Evolutionary conservation across 305 asterid species (phyloP).

Genomic region (Rubia tinctorum): DNA sequence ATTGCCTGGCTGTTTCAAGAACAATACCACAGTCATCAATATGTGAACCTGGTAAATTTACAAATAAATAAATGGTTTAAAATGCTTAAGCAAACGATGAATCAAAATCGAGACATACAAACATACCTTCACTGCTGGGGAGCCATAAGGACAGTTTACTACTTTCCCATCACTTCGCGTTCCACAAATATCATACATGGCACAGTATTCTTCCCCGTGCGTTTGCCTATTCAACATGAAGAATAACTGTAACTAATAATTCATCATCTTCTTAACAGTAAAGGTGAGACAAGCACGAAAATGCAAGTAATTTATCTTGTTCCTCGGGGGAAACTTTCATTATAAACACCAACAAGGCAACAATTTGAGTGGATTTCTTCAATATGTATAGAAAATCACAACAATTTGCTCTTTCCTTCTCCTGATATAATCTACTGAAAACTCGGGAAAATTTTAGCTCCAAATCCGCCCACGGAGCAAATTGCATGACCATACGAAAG

Average conservation of each 20-base stretch:
- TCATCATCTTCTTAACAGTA: background rate
- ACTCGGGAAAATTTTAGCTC: background rate
- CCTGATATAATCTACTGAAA: background rate
- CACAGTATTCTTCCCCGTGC: slow-evolving; percentile 76
- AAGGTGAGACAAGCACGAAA: background rate
- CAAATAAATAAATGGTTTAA: background rate
- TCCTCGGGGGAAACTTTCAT: background rate
- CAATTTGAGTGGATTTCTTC: too few relatives aligned
- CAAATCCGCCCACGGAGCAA: background rate
- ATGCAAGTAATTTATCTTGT: background rate
- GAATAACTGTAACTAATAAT: background rate
- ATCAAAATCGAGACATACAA: background rate
- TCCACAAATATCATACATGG: slow-evolving; percentile 96
- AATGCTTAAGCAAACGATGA: background rate
- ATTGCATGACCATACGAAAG: background rate
- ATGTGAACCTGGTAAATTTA: background rate
- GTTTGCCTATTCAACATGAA: slow-evolving; percentile 33
- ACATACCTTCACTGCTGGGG: slow-evolving; percentile 73
- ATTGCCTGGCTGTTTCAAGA: slow-evolving; percentile 62
- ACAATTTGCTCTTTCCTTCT: background rate
- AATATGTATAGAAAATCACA: background rate
- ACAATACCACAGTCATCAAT: slow-evolving; percentile 10
- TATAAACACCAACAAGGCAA: background rate
- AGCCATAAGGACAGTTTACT: slow-evolving; percentile 80
- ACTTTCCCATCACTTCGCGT: slow-evolving; percentile 81